A percentile compares a stretch with the other conserved stretches of the same genome.
phyloP scores from a whole-genome alignment of 1,284 basidiomycete genomes.

The Cronartium quercuum region DNA sequence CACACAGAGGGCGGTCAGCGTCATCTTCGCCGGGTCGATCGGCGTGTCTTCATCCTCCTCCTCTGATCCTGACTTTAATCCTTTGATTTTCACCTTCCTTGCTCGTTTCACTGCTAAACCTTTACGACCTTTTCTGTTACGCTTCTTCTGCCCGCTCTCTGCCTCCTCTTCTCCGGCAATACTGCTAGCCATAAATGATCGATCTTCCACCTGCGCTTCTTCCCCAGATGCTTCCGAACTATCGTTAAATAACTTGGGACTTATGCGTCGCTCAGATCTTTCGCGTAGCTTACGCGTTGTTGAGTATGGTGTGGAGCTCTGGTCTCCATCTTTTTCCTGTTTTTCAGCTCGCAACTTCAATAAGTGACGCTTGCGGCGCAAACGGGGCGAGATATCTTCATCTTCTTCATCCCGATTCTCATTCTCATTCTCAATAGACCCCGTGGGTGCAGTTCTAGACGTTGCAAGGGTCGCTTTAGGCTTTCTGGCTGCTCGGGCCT shows the following conservation, averaged over 20 bases:
- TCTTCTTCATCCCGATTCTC: background rate
- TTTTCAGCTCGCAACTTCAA: conserved; percentile 4
- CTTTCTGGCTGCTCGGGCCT: background rate
- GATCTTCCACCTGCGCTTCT: background rate
- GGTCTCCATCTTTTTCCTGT: background rate
- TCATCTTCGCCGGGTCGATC: conserved; percentile 68
- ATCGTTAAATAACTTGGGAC: background rate
- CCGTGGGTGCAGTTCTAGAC: background rate
- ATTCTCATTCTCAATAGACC: background rate
- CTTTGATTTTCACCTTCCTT: background rate
- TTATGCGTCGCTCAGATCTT: background rate
- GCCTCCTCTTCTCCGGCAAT: background rate
- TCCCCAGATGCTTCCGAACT: background rate
- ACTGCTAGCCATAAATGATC: background rate
- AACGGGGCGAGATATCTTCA: conserved; percentile 13
- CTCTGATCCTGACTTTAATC: background rate
- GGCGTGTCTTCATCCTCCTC: conserved; percentile 48
- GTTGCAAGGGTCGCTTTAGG: background rate
- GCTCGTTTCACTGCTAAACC: background rate
- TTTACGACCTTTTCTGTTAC: background rate
- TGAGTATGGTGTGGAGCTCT: background rate
- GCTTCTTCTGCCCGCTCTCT: background rate
- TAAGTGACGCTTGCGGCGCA: conserved; percentile 17
- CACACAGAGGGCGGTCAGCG: conserved; percentile 66
- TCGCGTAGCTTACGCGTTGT: background rate